phyloP scores from a whole-genome alignment of 176 grass and related monocot species.

The Oryza coarctata region DNA sequence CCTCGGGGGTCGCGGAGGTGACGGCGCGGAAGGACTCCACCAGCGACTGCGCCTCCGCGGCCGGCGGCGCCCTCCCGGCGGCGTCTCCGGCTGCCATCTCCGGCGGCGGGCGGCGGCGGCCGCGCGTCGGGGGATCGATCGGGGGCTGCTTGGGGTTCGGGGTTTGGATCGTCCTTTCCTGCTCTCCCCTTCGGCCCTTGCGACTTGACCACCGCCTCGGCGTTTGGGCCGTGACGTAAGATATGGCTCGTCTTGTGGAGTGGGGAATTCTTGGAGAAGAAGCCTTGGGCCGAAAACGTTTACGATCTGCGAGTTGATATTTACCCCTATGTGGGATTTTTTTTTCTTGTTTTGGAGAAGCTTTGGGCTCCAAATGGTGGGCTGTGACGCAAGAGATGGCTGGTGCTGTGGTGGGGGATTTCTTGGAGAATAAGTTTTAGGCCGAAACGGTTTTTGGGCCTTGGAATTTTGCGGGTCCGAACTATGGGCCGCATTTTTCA shows the following conservation, averaged over 20 bases:
- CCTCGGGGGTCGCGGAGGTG: conserved; percentile 63
- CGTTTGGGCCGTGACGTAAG: conserved; percentile 4
- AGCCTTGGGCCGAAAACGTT: not conserved
- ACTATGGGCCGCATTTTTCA: too few species aligned
- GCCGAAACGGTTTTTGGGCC: not conserved
- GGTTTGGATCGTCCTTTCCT: not conserved
- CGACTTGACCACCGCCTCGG: conserved; percentile 17
- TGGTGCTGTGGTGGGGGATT: too few species aligned
- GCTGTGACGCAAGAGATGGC: too few species aligned
- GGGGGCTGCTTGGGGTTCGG: not conserved
- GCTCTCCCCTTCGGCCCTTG: not conserved
- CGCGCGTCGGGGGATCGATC: conserved; percentile 12
- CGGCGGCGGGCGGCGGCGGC: conserved; percentile 34
- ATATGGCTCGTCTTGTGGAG: not conserved
- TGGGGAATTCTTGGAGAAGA: not conserved
- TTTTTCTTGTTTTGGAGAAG: too few species aligned
- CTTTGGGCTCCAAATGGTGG: too few species aligned
- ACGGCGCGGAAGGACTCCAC: conserved; percentile 67
- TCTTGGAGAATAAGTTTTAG: not conserved
- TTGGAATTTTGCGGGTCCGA: too few species aligned
- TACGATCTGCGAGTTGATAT: not conserved
- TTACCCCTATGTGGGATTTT: not conserved
- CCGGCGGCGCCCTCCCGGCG: conserved; percentile 26
- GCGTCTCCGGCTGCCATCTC: conserved; percentile 45
- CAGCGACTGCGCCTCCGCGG: conserved; percentile 42